phyloP scores from a whole-genome alignment of 202 grass and related monocot genomes.

The Carex sylvatica region DNA sequence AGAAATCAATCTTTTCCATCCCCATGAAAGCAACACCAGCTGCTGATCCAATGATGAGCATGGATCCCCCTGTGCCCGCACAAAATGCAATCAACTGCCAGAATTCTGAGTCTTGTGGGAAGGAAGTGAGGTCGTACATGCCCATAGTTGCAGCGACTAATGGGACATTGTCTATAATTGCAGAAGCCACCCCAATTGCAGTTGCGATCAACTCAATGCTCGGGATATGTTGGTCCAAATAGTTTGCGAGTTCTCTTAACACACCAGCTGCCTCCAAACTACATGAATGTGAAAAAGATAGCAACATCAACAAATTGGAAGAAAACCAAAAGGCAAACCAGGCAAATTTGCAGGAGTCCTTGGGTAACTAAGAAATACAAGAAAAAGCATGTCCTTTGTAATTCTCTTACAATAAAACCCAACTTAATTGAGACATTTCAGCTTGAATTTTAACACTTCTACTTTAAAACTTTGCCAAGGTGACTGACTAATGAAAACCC shows the following conservation, averaged over 20 bases:
- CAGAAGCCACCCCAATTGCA: conserved; percentile 75
- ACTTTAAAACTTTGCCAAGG: background rate
- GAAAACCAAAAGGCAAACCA: background rate
- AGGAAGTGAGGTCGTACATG: conserved; percentile 91
- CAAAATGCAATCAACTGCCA: conserved; percentile 96
- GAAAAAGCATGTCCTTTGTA: background rate
- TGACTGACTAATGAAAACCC: background rate
- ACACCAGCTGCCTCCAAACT: conserved; percentile 96
- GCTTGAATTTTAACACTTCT: background rate
- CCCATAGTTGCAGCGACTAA: conserved; percentile 95
- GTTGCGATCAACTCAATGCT: conserved; percentile 79
- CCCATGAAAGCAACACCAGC: conserved; percentile 98
- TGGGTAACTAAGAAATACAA: background rate
- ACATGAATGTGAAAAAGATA: background rate
- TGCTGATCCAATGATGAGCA: conserved; percentile 97
- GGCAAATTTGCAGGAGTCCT: background rate
- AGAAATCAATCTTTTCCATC: conserved; percentile 96
- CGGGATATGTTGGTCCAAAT: conserved; percentile 82
- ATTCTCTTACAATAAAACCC: background rate
- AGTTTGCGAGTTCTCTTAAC: conserved; percentile 82
- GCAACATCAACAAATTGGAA: conserved; percentile 1
- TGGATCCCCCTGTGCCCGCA: conserved; percentile 91
- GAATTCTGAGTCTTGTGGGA: conserved; percentile 87
- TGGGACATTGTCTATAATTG: conserved; percentile 93
- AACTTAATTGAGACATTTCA: background rate